Base-by-base conservation (phyloP, 1,284 basidiomycete species). In the Boletellus deceptivus region DNA sequence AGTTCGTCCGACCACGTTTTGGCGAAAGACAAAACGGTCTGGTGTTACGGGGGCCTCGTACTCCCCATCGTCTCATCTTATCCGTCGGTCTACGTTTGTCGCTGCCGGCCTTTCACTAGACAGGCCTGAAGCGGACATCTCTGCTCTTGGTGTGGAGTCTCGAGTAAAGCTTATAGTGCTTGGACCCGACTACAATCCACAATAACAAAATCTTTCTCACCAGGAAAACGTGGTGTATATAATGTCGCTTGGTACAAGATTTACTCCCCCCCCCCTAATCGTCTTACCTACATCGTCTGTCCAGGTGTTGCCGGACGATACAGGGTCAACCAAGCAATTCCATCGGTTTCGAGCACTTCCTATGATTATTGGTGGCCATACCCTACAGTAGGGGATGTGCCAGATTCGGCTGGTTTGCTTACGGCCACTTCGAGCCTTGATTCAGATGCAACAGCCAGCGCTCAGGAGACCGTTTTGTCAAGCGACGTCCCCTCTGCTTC, bases 1-100 rank as follows among this genome's bases (percentile, higher is more conserved):
- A 80, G 78, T 77, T 46, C 83, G 86, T 25, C 85, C 86, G 0
- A 86, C 80, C 3, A 84, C 86, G 0, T 88, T 88, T 64, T 88
- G 85, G 86, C 74, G 84, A 29, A 81, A 79, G 55, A 84, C 81
- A 3, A 75, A 70, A 37, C 78, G 81, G 11, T 86, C 83, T 18
- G 85, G 83, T 17, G 80, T 88, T 2, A 76, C 82, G 35, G 75
- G 73, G 2, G 77, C 83, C 7, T 81, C 80, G 0, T 87, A 85
- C 59, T 86, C 86, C 8, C 85, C 84, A 0, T 77, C 83, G 0
- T 78, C 78, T 0, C 81, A 86, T 61, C 76, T 85, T 51, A 75
- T 89, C 38, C 82, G 86, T 35, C 79, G 85, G 5, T 82, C 84
- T 5, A 86, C 85, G 1, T 88, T 84, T 58, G 76, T 88, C 54